Evolutionary conservation across 2,329 filamentous ascomycete species (phyloP), one percentile per base, ranked within the genome.

Genomic region (Triangularia setosa): DNA sequence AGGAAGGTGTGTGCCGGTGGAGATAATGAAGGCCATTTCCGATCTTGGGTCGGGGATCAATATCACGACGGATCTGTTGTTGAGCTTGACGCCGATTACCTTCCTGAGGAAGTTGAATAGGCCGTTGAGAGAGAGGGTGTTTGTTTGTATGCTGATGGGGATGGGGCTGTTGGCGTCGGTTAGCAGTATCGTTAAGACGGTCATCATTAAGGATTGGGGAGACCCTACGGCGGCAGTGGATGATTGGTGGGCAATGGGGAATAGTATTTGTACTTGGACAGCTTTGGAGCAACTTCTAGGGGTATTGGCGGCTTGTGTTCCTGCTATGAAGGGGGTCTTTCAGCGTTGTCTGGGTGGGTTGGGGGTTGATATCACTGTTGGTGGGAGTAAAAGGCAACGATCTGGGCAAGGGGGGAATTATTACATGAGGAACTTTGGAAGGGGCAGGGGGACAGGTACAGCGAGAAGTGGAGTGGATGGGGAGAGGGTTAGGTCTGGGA

Each of bases 141-240:
- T 71, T 58, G 68, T 71, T 4, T 70, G 68, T 59, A 62, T 66
- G 30, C 44, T 70, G n/a, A 70, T 70, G 69, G 68, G 66, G n/a
- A 68, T 70, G 65, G 69, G 69, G n/a, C 18, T 70, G 58, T 60
- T 70, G 11, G 69, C 69, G 7, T 66, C 64, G n/a, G 60, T 64
- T 1, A 66, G 65, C n/a, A 64, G 61, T 24, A 65, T 70, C 27
- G 58, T 67, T 28, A 70, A 70, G 65, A 70, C 69, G 28, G 64
- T 70, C 9, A 65, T 67, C 7, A 61, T 71, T n/a, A 63, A 67
- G 55, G 55, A 63, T 14, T 71, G 63, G 58, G 65, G 65, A 30
- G 58, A 68, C 14, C 57, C 58, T 23, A 30, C 30, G 4, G 21
- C 58, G 8, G 5, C 18, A 5, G 62, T 53, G 16, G 69, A 70